Conservation (phyloP, 2,329 filamentous ascomycete species). For the Calonectria hawksworthii region DNA sequence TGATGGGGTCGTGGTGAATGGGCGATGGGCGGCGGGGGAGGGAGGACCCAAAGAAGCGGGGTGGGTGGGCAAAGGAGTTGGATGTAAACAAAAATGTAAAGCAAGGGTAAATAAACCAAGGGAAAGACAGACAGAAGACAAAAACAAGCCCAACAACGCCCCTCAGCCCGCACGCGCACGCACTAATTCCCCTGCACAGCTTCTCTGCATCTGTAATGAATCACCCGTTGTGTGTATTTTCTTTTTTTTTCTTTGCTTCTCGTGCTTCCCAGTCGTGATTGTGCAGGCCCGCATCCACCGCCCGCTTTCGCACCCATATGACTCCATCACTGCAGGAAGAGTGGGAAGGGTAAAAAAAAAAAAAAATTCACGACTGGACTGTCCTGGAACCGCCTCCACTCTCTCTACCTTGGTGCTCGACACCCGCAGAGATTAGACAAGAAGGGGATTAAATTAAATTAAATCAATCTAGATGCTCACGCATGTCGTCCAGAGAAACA, state of each 20-base stretch:
- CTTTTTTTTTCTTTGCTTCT: neutral
- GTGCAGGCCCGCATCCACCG: constrained; percentile 4
- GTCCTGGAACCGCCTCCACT: neutral
- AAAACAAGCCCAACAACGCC: constrained; percentile 1
- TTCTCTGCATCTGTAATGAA: constrained; percentile 9
- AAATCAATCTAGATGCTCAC: neutral
- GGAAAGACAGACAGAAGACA: constrained; percentile 17
- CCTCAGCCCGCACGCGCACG: neutral
- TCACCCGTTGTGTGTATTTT: neutral
- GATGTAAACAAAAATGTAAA: constrained; percentile 42
- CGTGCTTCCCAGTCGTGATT: neutral
- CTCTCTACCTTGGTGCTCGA: neutral
- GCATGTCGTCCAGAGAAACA: neutral
- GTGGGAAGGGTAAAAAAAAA: neutral
- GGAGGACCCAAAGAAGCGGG: constrained; percentile 26
- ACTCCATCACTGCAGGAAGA: constrained; percentile 4
- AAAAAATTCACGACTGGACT: neutral
- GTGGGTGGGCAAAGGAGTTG: constrained; percentile 25
- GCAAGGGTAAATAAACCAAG: constrained; percentile 25
- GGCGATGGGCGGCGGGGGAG: constrained; percentile 10
- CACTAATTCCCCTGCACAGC: neutral
- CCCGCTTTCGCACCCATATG: constrained; percentile 6
- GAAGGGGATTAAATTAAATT: neutral
- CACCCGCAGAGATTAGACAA: neutral
- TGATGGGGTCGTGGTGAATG: constrained; percentile 5